Conservation (phyloP, 2,329 filamentous ascomycete species). For the Hypoxylon sp. region DNA sequence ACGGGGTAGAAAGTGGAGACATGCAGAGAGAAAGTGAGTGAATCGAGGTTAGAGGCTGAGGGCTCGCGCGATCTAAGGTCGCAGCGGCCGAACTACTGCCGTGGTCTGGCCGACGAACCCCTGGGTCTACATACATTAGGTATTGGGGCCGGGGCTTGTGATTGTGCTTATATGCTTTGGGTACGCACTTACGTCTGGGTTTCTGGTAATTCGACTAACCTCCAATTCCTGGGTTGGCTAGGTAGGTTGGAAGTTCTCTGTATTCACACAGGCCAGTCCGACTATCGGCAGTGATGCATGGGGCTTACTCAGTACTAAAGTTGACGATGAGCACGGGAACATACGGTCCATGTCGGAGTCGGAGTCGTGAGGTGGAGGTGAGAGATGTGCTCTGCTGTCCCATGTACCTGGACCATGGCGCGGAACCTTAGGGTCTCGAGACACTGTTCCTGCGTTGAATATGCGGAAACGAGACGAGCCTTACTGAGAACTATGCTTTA, state of each 20-base stretch:
- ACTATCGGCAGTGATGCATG: not conserved
- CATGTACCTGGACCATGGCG: constrained; percentile 8
- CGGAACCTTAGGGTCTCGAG: not conserved
- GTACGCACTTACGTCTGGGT: not conserved
- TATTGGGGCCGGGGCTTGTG: not conserved
- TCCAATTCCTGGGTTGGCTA: not conserved
- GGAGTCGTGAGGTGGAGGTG: constrained; percentile 8
- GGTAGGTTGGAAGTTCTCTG: not conserved
- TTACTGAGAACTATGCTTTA: not conserved
- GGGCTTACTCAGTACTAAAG: not conserved
- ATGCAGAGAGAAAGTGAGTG: not conserved
- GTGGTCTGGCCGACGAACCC: constrained; percentile 14
- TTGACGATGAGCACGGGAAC: not conserved
- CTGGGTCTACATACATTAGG: not conserved
- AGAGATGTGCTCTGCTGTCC: not conserved
- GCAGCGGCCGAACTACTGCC: constrained; percentile 15
- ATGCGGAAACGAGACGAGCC: not conserved
- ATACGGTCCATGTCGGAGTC: constrained; percentile 4
- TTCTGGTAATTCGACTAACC: not conserved
- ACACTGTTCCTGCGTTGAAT: not conserved
- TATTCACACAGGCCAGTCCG: not conserved
- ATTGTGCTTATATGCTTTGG: not conserved
- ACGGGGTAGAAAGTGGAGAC: not conserved
- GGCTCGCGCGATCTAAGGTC: not conserved
- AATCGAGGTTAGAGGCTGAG: not conserved